Percentiles rank a stretch among this genome's conserved stretches.
These are phyloP conservation scores for Gastrolobium villosum DNA, from an alignment of 306 rosid genomes.

Conservation along the genomic window DNA sequence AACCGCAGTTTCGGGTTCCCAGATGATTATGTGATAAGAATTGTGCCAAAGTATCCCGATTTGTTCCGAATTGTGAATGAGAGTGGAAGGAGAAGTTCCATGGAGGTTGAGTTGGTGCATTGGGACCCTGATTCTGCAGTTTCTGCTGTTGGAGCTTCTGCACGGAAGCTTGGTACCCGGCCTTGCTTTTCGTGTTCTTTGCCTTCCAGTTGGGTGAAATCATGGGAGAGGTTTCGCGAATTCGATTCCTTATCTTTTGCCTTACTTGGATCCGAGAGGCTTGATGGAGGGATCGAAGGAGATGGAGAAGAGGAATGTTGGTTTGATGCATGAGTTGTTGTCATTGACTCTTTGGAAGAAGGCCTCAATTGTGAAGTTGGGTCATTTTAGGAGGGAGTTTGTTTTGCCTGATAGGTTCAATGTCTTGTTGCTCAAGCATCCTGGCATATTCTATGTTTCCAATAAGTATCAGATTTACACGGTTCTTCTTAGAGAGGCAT, in stretches of 20 bases:
- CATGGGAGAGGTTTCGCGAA: constrained; percentile 74
- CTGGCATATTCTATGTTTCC: constrained; percentile 82
- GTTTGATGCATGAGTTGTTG: constrained; percentile 83
- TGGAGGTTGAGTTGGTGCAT: constrained; percentile 77
- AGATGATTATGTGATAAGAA: constrained; percentile 75
- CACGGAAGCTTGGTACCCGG: constrained; percentile 49
- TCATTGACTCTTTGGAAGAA: constrained; percentile 89
- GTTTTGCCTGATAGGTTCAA: constrained; percentile 74
- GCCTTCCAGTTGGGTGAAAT: constrained; percentile 84
- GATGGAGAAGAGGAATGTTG: constrained; percentile 87
- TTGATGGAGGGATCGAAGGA: constrained; percentile 69
- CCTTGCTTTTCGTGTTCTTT: constrained; percentile 71
- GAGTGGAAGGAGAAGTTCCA: constrained; percentile 68
- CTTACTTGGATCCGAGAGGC: constrained; percentile 58
- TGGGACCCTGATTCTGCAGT: constrained; percentile 80
- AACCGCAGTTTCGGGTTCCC: constrained; percentile 82
- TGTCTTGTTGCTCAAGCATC: constrained; percentile 78
- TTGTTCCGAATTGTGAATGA: constrained; percentile 73
- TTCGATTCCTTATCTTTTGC: constrained; percentile 78
- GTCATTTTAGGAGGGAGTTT: constrained; percentile 84
- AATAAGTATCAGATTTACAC: constrained; percentile 83
- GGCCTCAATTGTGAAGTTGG: constrained; percentile 76
- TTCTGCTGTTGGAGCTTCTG: constrained; percentile 65
- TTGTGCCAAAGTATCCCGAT: constrained; percentile 62
- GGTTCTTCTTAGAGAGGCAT: constrained; percentile 82